Conservation (phyloP, 2,329 filamentous ascomycete species). For the Tolypocladium sp. region DNA sequence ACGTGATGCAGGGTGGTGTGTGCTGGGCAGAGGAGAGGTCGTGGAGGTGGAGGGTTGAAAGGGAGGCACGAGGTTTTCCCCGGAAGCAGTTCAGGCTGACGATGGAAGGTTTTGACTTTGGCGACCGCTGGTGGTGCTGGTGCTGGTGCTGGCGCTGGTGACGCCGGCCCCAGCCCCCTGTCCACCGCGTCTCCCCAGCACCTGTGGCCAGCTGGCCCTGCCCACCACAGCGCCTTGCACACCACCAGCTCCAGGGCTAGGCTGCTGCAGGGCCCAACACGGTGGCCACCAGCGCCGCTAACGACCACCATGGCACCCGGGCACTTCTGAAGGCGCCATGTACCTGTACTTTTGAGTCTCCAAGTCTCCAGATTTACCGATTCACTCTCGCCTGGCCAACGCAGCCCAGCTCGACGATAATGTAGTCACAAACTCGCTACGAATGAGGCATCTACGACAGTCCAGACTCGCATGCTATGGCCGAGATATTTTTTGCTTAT, state of each 20-base stretch:
- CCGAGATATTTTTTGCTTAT: neutral
- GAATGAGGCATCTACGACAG: neutral
- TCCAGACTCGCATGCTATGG: neutral
- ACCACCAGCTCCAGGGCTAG: neutral
- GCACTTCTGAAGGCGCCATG: neutral
- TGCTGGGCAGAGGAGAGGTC: slow-evolving; percentile 10
- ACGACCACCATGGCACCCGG: neutral
- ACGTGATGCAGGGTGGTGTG: slow-evolving; percentile 16
- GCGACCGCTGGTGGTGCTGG: slow-evolving; percentile 8
- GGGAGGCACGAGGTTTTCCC: slow-evolving; percentile 28
- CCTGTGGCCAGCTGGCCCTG: neutral
- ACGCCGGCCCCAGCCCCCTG: slow-evolving; percentile 13
- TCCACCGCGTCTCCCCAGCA: slow-evolving; percentile 2
- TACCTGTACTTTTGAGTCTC: neutral
- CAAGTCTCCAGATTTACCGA: neutral
- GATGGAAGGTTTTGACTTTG: slow-evolving; percentile 25
- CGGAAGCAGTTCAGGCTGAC: slow-evolving; percentile 24
- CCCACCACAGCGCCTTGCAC: neutral
- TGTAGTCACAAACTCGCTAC: neutral
- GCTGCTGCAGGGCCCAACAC: neutral
- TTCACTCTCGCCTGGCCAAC: neutral
- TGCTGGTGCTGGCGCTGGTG: slow-evolving; percentile 3
- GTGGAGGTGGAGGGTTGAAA: slow-evolving; percentile 15
- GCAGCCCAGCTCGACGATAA: neutral
- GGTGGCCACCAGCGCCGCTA: neutral